These are phyloP conservation scores for Trichosporon sp. DNA, from an alignment of 1,284 basidiomycete species.

Conservation along the genomic window DNA sequence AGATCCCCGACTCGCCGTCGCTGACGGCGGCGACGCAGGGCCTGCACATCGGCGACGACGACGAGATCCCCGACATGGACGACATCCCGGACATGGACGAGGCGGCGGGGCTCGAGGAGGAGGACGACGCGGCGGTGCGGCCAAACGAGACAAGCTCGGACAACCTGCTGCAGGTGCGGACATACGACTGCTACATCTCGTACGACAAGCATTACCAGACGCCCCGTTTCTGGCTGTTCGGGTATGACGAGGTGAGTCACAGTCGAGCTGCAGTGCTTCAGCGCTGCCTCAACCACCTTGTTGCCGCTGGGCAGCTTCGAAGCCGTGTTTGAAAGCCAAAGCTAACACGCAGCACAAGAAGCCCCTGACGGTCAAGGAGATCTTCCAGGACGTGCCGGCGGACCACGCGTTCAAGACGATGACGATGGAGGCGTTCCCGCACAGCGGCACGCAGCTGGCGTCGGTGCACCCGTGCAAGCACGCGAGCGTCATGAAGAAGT, in stretches of 20 bases:
- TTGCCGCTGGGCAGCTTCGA: no score
- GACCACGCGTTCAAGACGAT: constrained; percentile 99
- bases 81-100: constrained; percentile 90
- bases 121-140: constrained; percentile 59
- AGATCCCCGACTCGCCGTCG: constrained; percentile 41
- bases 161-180: constrained; percentile 91
- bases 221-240: constrained; percentile 87
- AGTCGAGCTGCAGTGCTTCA: not conserved
- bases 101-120: constrained; percentile 63
- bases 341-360: constrained; percentile 60
- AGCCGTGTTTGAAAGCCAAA: not conserved
- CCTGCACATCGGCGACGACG: constrained; percentile 50
- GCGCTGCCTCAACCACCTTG: no score
- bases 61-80: constrained; percentile 72
- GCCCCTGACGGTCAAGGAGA: constrained; percentile 78
- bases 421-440: constrained; percentile 96
- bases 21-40: constrained; percentile 43
- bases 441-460: constrained; percentile 76
- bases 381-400: constrained; percentile 95
- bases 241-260: constrained; percentile 67
- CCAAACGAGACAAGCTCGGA: constrained; percentile 13
- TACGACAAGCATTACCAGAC: constrained; percentile 99
- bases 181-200: constrained; percentile 98
- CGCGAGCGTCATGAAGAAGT: constrained; percentile 99
- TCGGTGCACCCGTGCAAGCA: constrained; percentile 98